Conservation (phyloP, 164 flowering plant genomes). For the Sextonia rubra region DNA sequence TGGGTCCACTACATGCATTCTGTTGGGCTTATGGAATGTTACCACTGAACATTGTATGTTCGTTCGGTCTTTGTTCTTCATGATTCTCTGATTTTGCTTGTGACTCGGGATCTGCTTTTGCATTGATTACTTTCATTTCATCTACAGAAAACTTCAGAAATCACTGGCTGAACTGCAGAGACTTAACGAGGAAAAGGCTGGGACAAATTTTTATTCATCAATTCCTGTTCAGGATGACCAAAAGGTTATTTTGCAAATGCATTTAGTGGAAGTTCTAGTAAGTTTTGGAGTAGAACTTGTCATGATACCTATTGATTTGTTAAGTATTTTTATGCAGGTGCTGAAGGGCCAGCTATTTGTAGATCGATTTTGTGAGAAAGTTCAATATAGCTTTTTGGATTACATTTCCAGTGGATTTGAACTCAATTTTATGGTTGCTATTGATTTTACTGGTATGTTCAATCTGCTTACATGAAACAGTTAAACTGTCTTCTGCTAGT, state of each 20-base stretch:
- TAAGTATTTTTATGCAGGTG: conserved; percentile 30
- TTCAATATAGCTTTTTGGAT: conserved; percentile 70
- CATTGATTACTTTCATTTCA: neutral
- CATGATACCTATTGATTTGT: neutral
- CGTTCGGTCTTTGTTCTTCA: neutral
- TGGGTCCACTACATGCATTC: neutral
- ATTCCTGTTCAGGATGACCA: conserved; percentile 23
- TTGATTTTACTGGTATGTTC: conserved; percentile 82
- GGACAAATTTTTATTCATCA: conserved; percentile 47
- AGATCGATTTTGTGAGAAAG: conserved; percentile 56
- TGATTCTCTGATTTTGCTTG: neutral
- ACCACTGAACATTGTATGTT: neutral
- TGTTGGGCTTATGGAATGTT: neutral
- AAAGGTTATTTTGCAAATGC: conserved; percentile 5
- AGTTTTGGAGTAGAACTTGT: neutral
- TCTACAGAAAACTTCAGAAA: conserved; percentile 64
- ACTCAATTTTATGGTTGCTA: conserved; percentile 92
- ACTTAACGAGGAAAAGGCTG: conserved; percentile 43
- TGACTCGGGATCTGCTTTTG: neutral
- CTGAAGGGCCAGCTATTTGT: conserved; percentile 77
- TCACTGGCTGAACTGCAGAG: conserved; percentile 60
- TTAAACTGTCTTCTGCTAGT: too few relatives aligned
- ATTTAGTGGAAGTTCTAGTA: neutral
- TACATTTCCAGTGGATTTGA: conserved; percentile 90
- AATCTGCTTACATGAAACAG: neutral